phyloP scores from a whole-genome alignment of 1,139 yeast genomes.

The Kodamaea ohmeri region DNA sequence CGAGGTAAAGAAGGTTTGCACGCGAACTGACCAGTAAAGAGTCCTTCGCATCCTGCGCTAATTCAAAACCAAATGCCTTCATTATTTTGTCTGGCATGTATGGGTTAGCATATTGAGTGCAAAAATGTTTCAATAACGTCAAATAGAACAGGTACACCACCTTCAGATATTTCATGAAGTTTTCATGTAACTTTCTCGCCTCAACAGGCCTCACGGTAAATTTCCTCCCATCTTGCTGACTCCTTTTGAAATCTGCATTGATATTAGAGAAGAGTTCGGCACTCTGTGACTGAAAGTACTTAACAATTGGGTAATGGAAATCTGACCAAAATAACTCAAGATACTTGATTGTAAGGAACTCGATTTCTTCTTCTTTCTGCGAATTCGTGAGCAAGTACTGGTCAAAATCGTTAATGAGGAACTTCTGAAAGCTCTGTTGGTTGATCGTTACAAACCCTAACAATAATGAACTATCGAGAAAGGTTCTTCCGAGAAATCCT shows the following conservation, averaged over 20 bases:
- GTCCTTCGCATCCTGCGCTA: constrained; percentile 16
- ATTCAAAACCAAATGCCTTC: constrained; percentile 22
- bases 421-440: constrained; percentile 40
- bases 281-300: constrained; percentile 48
- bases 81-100: constrained; percentile 31
- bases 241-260: constrained; percentile 14
- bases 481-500: constrained; percentile 29
- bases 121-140: constrained; percentile 34
- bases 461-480: constrained; percentile 43
- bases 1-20: constrained; percentile 45
- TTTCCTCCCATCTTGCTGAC: constrained; percentile 20
- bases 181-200: constrained; percentile 53
- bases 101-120: constrained; percentile 35
- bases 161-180: constrained; percentile 47
- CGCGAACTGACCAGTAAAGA: constrained; percentile 24
- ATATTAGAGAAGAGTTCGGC: constrained; percentile 24
- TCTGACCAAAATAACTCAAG: constrained; percentile 57
- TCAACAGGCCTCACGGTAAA: constrained; percentile 46
- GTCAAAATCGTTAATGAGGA: constrained; percentile 36
- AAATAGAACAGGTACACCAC: constrained; percentile 48
- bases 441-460: constrained; percentile 44
- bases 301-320: constrained; percentile 62
- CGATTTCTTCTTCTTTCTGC: constrained; percentile 15
- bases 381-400: constrained; percentile 18
- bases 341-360: constrained; percentile 32